Evolutionary conservation across 177 flowering plant genomes (phyloP), one percentile per base, ranked within the genome.

Genomic region (Vitis hybrid): DNA sequence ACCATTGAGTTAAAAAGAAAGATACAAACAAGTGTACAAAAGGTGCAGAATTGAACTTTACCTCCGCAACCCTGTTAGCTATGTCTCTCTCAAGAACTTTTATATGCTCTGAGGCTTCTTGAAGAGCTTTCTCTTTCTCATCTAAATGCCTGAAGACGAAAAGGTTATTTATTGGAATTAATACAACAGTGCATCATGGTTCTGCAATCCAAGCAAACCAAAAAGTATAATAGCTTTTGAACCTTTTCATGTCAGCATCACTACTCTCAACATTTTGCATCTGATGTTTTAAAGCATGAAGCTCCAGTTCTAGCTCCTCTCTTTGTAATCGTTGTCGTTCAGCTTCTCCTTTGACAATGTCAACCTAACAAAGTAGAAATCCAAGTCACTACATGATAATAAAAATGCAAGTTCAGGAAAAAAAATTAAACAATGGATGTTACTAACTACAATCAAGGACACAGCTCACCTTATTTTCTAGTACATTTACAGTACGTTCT

Each of bases 301-400:
- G 93, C 83, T 96, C 97, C 74, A 77, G 51, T 77, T 96, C 97
- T 50, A 96, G 86, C 74, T 92, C 99, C 81, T 96, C 98, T 72
- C 96, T 84, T 70, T 85, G 88, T 72, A 92, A 71, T 39, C 94
- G 78, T 62, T 94, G 99, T 68, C 87, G 83, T 77, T 96, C 97
- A 68, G 94, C 94, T 78, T 96, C 98, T 69, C 84, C 92, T 83
- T 84, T 89, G 68, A 94, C 80, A 62, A 92, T 79, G 69, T 92
- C 91, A 73, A 89, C 92, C 98, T 96, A 70, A 31, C 48, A 78
- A 67, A 67, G 57, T 2, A 22, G 55, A 16, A 58, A 49, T 56
- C 49, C 62, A 63, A 69, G 39, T 62, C 51, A 76, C 53, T 48
- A 19, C 51, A 19, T 31, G 45, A 66, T 48, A 10, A 60, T 1